phyloP scores from a whole-genome alignment of 805 yeast species.

The Candida awuae region DNA sequence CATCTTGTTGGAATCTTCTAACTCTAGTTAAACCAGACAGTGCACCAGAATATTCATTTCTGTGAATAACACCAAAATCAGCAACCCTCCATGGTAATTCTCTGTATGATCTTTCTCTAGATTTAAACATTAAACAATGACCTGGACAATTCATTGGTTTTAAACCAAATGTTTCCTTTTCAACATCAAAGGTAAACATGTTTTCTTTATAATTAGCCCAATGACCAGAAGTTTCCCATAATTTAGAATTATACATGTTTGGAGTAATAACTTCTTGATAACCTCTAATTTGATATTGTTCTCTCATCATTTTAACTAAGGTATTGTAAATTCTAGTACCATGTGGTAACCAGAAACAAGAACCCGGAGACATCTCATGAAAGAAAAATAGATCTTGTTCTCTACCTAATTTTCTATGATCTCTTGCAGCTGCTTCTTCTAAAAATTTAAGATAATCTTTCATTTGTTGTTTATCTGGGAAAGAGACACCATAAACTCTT shows the following conservation, averaged over 20 bases:
- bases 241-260: slow-evolving; percentile 93
- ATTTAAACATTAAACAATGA: slow-evolving; percentile 86
- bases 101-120: slow-evolving; percentile 90
- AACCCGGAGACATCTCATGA: slow-evolving; percentile 96
- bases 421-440: slow-evolving; percentile 93
- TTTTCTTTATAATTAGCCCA: slow-evolving; percentile 97
- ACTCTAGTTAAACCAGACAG: slow-evolving; percentile 92
- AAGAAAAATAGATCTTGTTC: slow-evolving; percentile 95
- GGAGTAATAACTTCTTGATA: slow-evolving; percentile 98
- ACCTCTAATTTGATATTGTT: slow-evolving; percentile 86
- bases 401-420: slow-evolving; percentile 91
- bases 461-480: slow-evolving; percentile 97
- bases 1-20: slow-evolving; percentile 98
- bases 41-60: slow-evolving; percentile 96
- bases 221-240: slow-evolving; percentile 99
- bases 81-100: slow-evolving; percentile 99
- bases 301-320: slow-evolving; percentile 68
- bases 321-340: slow-evolving; percentile 96
- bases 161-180: slow-evolving; percentile 89
- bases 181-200: slow-evolving; percentile 95
- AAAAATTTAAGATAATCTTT: slow-evolving; percentile 89
- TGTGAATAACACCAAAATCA: slow-evolving; percentile 93
- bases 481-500: slow-evolving; percentile 94
- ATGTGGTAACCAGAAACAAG: slow-evolving; percentile 98
- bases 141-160: slow-evolving; percentile 74